These are phyloP conservation scores for Royoungia palumana DNA, from an alignment of 768 basidiomycete genomes.

Conservation along the genomic window DNA sequence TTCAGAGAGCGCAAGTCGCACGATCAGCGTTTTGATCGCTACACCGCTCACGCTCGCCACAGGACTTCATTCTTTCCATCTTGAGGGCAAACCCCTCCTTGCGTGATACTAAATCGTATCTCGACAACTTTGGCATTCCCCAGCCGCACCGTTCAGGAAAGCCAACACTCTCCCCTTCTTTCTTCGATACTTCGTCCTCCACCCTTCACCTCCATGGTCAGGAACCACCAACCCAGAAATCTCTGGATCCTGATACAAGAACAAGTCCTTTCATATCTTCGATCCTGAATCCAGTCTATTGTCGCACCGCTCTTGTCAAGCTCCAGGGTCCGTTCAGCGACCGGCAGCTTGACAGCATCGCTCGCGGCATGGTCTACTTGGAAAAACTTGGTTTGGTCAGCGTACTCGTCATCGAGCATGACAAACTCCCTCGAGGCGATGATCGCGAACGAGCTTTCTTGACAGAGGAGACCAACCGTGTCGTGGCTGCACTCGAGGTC, in stretches of 20 bases:
- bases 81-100: slow-evolving; percentile 88
- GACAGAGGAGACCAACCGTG: slow-evolving; percentile 79
- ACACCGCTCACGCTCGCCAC: slow-evolving; percentile 12
- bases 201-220: slow-evolving; percentile 7
- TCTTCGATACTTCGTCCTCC: slow-evolving; percentile 28
- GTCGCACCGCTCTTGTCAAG: slow-evolving; percentile 92
- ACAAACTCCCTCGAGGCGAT: slow-evolving; percentile 64
- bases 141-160: slow-evolving; percentile 35
- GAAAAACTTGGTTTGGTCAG: slow-evolving; percentile 94
- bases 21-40: not conserved
- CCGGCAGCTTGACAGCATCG: slow-evolving; percentile 89
- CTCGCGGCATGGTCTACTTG: slow-evolving; percentile 89
- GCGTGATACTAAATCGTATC: slow-evolving; percentile 86
- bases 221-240: slow-evolving; percentile 17
- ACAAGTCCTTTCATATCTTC: slow-evolving; percentile 58
- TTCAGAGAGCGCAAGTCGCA: slow-evolving; percentile 48
- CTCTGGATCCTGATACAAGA: slow-evolving; percentile 35
- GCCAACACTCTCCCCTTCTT: slow-evolving; percentile 16
- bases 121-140: slow-evolving; percentile 84
- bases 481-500: slow-evolving; percentile 77
- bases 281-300: slow-evolving; percentile 80
- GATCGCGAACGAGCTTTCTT: slow-evolving; percentile 64
- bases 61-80: slow-evolving; percentile 98
- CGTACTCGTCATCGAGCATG: slow-evolving; percentile 92
- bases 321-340: slow-evolving; percentile 95